These are phyloP conservation scores for Helenozyma baotianmanensis DNA, from an alignment of 805 yeast species.

Conservation along the genomic window DNA sequence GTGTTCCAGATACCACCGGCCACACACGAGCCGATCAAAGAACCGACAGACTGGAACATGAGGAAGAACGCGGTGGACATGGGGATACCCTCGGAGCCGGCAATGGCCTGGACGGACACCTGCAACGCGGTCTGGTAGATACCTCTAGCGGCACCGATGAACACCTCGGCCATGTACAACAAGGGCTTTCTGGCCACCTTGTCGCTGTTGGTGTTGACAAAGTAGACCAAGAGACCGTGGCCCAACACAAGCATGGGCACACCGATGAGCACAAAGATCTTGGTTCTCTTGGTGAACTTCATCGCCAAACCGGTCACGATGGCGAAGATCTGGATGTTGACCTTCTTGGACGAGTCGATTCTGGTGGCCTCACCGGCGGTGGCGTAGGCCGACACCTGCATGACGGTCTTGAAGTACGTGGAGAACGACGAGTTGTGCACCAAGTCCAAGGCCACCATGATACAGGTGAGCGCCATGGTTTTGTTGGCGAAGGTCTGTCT, in stretches of 20 bases:
- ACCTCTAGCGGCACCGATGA: slow-evolving; percentile 25
- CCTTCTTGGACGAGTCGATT: slow-evolving; percentile 26
- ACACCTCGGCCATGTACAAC: slow-evolving; percentile 18
- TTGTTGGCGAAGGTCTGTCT: slow-evolving; percentile 15
- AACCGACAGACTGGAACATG: slow-evolving; percentile 22
- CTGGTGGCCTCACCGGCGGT: slow-evolving; percentile 23
- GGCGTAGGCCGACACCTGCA: slow-evolving; percentile 17
- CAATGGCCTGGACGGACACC: slow-evolving; percentile 23
- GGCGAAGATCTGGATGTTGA: slow-evolving; percentile 19
- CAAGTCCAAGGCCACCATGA: slow-evolving; percentile 18
- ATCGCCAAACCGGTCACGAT: slow-evolving; percentile 21
- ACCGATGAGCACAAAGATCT: slow-evolving; percentile 17
- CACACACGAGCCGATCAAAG: slow-evolving; percentile 19
- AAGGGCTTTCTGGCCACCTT: slow-evolving; percentile 10
- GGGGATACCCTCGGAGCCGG: slow-evolving; percentile 22
- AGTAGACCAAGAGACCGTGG: slow-evolving; percentile 21
- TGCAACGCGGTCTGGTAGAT: slow-evolving; percentile 18
- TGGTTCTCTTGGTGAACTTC: slow-evolving; percentile 25
- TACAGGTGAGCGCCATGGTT: slow-evolving; percentile 15
- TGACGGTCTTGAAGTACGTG: slow-evolving; percentile 19
- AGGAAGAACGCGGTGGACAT: slow-evolving; percentile 27
- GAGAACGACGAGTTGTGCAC: slow-evolving; percentile 21
- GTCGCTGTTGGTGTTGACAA: slow-evolving; percentile 16
- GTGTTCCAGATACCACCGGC: slow-evolving; percentile 18
- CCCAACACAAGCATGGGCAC: slow-evolving; percentile 12